Conservation (phyloP, 371 early-diverging fungal species). For the Mucor ambiguus region DNA sequence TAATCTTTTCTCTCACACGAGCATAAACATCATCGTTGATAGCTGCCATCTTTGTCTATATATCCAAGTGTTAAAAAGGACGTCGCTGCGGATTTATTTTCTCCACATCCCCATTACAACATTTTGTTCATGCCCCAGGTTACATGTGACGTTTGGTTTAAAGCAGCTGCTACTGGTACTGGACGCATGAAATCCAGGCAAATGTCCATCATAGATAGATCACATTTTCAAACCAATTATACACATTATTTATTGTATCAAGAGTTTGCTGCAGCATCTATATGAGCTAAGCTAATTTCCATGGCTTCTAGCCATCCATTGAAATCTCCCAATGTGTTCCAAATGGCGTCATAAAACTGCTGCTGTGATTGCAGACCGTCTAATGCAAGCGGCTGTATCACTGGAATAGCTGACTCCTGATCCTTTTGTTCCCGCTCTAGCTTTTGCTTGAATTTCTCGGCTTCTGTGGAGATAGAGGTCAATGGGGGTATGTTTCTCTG, state of each 20-base stretch:
- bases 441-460: conserved; percentile 14
- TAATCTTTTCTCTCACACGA: conserved; percentile 43
- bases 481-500: neutral
- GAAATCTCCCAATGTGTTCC: conserved; percentile 30
- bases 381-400: conserved; percentile 23
- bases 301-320: conserved; percentile 37
- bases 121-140: neutral
- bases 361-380: conserved; percentile 30
- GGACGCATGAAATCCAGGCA: neutral
- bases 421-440: conserved; percentile 12
- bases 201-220: no score
- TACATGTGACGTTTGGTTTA: neutral
- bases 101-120: neutral
- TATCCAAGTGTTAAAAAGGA: neutral
- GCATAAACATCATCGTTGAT: conserved; percentile 41
- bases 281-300: conserved; percentile 21
- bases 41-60: conserved; percentile 17
- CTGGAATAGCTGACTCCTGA: conserved; percentile 11
- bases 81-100: neutral
- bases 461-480: conserved; percentile 10
- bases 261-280: neutral
- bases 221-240: no score
- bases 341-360: conserved; percentile 35
- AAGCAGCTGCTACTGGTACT: no score
- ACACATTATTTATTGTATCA: neutral